Evolutionary conservation across 345 rosid species (phyloP).

Genomic region (Schrenkiella parvula): DNA sequence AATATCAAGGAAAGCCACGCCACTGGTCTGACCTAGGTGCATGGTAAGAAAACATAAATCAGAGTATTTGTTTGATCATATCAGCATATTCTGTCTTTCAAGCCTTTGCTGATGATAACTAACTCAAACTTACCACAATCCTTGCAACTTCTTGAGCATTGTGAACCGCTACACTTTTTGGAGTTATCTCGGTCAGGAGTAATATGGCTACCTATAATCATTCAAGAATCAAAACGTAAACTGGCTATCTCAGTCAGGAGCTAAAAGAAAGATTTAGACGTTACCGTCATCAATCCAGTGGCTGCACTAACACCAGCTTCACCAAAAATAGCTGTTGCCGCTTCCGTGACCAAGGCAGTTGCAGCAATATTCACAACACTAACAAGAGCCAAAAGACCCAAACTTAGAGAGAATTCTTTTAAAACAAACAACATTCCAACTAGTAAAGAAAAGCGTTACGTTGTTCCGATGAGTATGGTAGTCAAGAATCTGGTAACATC

Average conservation of each 20-base stretch:
- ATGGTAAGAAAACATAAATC: constrained; percentile 34
- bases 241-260: constrained; percentile 49
- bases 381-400: constrained; percentile 31
- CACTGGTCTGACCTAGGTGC: constrained; percentile 93
- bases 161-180: constrained; percentile 97
- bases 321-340: constrained; percentile 87
- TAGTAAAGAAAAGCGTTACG: constrained; percentile 48
- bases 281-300: constrained; percentile 95
- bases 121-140: constrained; percentile 65
- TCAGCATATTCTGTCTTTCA: background rate
- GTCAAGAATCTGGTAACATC: constrained; percentile 98
- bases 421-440: constrained; percentile 24
- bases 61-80: background rate
- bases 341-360: constrained; percentile 95
- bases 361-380: constrained; percentile 99
- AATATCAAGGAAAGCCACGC: constrained; percentile 96
- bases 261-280: constrained; percentile 23
- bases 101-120: background rate
- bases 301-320: constrained; percentile 98
- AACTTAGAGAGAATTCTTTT: constrained; percentile 26
- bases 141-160: constrained; percentile 93
- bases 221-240: background rate
- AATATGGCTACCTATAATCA: constrained; percentile 73
- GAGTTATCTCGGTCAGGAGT: constrained; percentile 97
- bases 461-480: constrained; percentile 97